These are phyloP conservation scores for Phalaenopsis hybrid DNA, from an alignment of 116 monocot species.

Conservation along the genomic window DNA sequence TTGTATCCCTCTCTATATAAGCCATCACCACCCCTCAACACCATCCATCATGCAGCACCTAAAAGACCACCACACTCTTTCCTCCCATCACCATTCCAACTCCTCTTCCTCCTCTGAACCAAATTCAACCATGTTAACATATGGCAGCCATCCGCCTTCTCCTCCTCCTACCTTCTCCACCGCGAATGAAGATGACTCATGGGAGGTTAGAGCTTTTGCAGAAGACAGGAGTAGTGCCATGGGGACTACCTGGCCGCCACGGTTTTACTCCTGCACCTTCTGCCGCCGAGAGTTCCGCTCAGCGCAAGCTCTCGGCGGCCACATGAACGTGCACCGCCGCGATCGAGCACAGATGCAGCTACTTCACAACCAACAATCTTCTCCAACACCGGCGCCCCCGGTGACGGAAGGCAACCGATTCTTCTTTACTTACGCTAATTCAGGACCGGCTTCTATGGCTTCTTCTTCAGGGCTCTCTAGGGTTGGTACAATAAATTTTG, in stretches of 20 bases:
- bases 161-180: too few species aligned
- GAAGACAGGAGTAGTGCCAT: slow-evolving; percentile 17
- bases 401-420: neutral
- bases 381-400: neutral
- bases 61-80: too few species aligned
- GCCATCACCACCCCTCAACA: too few species aligned
- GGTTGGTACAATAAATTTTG: too few species aligned
- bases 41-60: too few species aligned
- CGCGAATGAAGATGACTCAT: too few species aligned
- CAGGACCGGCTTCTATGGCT: neutral
- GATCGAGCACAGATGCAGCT: slow-evolving; percentile 24
- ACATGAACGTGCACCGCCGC: slow-evolving; percentile 34
- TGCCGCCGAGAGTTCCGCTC: slow-evolving; percentile 23
- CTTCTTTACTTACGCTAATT: neutral
- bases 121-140: too few species aligned
- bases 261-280: neutral
- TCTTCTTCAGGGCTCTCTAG: too few species aligned
- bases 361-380: neutral
- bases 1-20: too few species aligned
- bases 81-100: too few species aligned
- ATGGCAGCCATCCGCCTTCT: too few species aligned
- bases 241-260: slow-evolving; percentile 16
- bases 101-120: too few species aligned
- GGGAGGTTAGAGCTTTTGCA: neutral
- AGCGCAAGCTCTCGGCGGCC: slow-evolving; percentile 29